Conservation (phyloP, 202 grass and related monocot genomes). For the Sporobolus alterniflorus region DNA sequence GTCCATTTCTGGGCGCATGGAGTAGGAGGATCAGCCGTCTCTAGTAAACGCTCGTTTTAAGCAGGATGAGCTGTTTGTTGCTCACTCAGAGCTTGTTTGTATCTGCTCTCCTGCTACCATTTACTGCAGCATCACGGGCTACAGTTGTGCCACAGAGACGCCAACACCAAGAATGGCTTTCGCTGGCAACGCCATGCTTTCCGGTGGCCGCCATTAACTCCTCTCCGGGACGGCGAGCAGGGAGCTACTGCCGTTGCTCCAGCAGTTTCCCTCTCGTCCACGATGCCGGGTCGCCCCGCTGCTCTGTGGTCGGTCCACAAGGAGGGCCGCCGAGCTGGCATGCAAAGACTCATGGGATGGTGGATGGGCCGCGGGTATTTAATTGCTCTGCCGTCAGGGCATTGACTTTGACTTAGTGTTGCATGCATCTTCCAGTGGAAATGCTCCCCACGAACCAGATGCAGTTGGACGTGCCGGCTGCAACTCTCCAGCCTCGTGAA, state of each 20-base stretch:
- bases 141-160: neutral
- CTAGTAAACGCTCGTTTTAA: no score
- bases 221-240: neutral
- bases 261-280: neutral
- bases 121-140: neutral
- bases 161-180: neutral
- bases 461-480: no score
- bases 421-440: no score
- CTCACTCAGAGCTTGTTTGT: neutral
- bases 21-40: neutral
- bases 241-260: neutral
- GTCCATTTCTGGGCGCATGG: neutral
- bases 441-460: no score
- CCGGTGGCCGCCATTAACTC: neutral
- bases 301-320: neutral
- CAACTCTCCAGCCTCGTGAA: no score
- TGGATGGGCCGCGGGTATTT: neutral
- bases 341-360: neutral
- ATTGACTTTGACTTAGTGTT: no score
- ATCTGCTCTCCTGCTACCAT: neutral
- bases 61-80: no score
- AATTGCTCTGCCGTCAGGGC: no score
- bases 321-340: neutral
- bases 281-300: neutral
- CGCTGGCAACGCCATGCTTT: neutral